phyloP scores from a whole-genome alignment of 2,329 filamentous ascomycete genomes.

The Monosporascus sp. region DNA sequence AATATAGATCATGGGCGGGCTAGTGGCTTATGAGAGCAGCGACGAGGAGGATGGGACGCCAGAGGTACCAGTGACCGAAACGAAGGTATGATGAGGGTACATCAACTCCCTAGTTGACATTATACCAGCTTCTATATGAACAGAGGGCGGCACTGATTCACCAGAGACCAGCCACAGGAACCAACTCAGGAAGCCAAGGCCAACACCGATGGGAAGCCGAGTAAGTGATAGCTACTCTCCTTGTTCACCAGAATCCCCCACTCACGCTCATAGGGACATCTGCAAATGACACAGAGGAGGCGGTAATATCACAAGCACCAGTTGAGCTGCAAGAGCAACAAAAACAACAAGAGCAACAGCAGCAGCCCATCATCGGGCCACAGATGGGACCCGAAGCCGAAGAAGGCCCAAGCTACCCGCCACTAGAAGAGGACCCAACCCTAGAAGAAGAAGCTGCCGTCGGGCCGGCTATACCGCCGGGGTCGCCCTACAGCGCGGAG shows the following conservation, averaged over 20 bases:
- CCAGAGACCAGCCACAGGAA: constrained; percentile 27
- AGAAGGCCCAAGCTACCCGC: constrained; percentile 22
- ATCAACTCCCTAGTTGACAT: too few relatives aligned
- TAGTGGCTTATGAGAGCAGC: constrained; percentile 29
- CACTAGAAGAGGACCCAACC: constrained; percentile 25
- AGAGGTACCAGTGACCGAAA: constrained; percentile 13
- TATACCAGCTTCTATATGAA: constrained; percentile 9
- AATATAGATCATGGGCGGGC: constrained; percentile 15
- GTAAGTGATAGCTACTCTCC: constrained; percentile 15
- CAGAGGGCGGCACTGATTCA: constrained; percentile 28
- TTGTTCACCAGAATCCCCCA: neutral
- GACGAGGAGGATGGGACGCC: constrained; percentile 26
- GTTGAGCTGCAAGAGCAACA: constrained; percentile 11
- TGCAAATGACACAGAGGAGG: neutral
- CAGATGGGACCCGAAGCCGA: constrained; percentile 18
- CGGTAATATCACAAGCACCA: constrained; percentile 1
- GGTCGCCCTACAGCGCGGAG: constrained; percentile 65
- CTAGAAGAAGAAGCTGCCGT: constrained; percentile 17
- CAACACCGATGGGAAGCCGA: constrained; percentile 9
- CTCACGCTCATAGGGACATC: constrained; percentile 5
- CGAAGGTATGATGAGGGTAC: constrained; percentile 23
- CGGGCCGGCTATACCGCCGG: constrained; percentile 25
- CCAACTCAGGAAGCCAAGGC: constrained; percentile 14
- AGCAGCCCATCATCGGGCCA: constrained; percentile 21
- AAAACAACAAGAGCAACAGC: neutral